Evolutionary conservation across 2,329 filamentous ascomycete genomes (phyloP).

Genomic region (Trichoderma sp.): DNA sequence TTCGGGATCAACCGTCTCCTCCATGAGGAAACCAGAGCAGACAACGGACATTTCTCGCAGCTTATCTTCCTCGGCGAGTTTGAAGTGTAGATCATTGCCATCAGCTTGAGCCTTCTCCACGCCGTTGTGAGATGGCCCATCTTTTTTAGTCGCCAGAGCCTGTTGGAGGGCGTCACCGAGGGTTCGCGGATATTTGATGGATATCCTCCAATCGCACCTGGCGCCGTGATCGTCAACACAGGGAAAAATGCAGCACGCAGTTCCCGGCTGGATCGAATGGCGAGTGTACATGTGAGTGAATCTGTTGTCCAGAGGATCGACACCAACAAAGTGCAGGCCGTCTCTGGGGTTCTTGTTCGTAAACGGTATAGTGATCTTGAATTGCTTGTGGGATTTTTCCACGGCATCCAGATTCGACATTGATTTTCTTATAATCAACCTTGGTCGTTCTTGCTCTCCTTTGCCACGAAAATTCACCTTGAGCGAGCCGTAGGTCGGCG

Average conservation of each 20-base stretch:
- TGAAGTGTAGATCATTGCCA: slow-evolving; percentile 42
- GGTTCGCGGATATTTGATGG: slow-evolving; percentile 80
- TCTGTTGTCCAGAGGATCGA: slow-evolving; percentile 72
- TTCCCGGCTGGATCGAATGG: slow-evolving; percentile 74
- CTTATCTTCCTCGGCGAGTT: slow-evolving; percentile 74
- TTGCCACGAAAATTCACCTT: slow-evolving; percentile 44
- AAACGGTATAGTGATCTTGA: slow-evolving; percentile 68
- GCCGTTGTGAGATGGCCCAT: slow-evolving; percentile 31
- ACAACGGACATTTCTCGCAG: slow-evolving; percentile 85
- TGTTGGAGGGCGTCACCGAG: slow-evolving; percentile 71
- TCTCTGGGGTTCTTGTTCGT: slow-evolving; percentile 72
- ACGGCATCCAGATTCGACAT: slow-evolving; percentile 32
- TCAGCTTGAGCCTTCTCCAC: slow-evolving; percentile 40
- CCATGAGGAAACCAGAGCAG: slow-evolving; percentile 84
- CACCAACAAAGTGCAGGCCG: slow-evolving; percentile 86
- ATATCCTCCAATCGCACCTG: slow-evolving; percentile 83
- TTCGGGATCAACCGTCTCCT: slow-evolving; percentile 73
- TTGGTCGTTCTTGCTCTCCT: slow-evolving; percentile 40
- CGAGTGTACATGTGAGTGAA: slow-evolving; percentile 92
- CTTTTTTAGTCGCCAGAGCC: slow-evolving; percentile 43
- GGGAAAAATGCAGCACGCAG: slow-evolving; percentile 83
- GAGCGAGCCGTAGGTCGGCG: slow-evolving; percentile 55
- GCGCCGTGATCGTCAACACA: slow-evolving; percentile 85
- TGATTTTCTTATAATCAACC: slow-evolving; percentile 47
- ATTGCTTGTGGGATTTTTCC: slow-evolving; percentile 46